Conservation (phyloP, 176 grass and related monocot genomes). For the Cocos nucifera region DNA sequence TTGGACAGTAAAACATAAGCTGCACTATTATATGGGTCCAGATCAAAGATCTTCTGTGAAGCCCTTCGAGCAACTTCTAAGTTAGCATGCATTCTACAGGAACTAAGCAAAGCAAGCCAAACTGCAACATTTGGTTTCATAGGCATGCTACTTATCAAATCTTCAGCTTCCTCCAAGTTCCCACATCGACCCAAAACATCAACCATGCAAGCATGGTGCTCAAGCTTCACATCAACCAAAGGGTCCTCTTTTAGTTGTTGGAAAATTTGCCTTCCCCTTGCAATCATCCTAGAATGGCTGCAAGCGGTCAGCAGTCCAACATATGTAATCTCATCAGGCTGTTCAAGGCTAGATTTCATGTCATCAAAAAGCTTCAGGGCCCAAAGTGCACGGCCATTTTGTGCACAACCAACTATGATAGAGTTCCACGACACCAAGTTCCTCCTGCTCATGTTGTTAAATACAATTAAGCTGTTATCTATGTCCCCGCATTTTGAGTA, state of each 20-base stretch:
- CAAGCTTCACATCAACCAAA: slow-evolving; percentile 32
- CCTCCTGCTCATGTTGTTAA: slow-evolving; percentile 30
- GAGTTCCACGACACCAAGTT: slow-evolving; percentile 69
- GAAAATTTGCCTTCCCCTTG: slow-evolving; percentile 37
- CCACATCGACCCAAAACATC: slow-evolving; percentile 50
- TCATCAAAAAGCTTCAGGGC: slow-evolving; percentile 42
- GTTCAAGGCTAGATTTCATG: slow-evolving; percentile 27
- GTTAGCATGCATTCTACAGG: slow-evolving; percentile 51
- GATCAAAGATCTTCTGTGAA: slow-evolving; percentile 34
- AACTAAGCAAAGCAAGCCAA: slow-evolving; percentile 37
- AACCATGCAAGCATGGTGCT: slow-evolving; percentile 66
- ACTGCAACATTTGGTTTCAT: slow-evolving; percentile 42
- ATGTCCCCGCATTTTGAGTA: slow-evolving; percentile 71
- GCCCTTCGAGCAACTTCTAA: slow-evolving; percentile 39
- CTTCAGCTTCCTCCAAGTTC: slow-evolving; percentile 47
- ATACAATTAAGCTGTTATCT: slow-evolving; percentile 32
- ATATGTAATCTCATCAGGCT: slow-evolving; percentile 47
- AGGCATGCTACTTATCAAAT: slow-evolving; percentile 41
- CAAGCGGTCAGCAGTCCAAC: slow-evolving; percentile 57
- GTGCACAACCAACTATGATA: slow-evolving; percentile 50
- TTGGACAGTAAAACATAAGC: slow-evolving; percentile 45
- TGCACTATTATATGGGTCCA: slow-evolving; percentile 30
- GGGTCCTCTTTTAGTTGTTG: slow-evolving; percentile 26
- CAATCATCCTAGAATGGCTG: slow-evolving; percentile 44
- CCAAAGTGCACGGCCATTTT: slow-evolving; percentile 34